A percentile compares a stretch with the other conserved stretches of the same genome.
phyloP scores from a whole-genome alignment of 2,329 filamentous ascomycete genomes.

The Phialemoniopsis sp. region DNA sequence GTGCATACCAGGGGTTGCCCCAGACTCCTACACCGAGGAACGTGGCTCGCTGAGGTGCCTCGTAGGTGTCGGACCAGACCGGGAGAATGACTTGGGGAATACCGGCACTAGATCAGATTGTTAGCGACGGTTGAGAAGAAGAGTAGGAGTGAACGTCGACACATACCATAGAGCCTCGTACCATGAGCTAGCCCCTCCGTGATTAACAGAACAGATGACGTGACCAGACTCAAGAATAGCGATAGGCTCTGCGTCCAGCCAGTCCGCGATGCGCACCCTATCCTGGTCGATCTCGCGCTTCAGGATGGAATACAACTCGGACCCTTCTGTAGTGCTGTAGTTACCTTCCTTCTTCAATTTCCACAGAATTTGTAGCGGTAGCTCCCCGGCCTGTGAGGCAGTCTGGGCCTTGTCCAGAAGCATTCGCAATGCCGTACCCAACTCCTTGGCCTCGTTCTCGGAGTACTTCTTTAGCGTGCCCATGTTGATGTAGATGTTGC shows the following conservation, averaged over 20 bases:
- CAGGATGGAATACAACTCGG: constrained; percentile 15
- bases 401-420: constrained; percentile 23
- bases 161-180: constrained; percentile 29
- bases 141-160: neutral
- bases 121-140: neutral
- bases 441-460: constrained; percentile 27
- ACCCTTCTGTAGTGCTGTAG: constrained; percentile 3
- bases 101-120: constrained; percentile 30
- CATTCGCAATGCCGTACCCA: constrained; percentile 28
- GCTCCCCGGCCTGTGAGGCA: constrained; percentile 17
- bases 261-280: constrained; percentile 29
- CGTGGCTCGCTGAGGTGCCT: constrained; percentile 39
- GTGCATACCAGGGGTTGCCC: constrained; percentile 13
- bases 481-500: constrained; percentile 44
- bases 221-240: constrained; percentile 28
- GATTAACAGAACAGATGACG: constrained; percentile 35
- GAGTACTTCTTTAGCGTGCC: constrained; percentile 31
- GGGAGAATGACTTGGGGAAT: constrained; percentile 40
- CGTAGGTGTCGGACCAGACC: constrained; percentile 40
- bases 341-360: constrained; percentile 19
- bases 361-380: constrained; percentile 31
- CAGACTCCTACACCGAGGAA: constrained; percentile 33
- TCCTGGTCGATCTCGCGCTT: constrained; percentile 17
- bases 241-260: constrained; percentile 32
- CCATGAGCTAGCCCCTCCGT: constrained; percentile 42